Evolutionary conservation across 306 rosid species (phyloP).

Genomic region (Prunus mira): DNA sequence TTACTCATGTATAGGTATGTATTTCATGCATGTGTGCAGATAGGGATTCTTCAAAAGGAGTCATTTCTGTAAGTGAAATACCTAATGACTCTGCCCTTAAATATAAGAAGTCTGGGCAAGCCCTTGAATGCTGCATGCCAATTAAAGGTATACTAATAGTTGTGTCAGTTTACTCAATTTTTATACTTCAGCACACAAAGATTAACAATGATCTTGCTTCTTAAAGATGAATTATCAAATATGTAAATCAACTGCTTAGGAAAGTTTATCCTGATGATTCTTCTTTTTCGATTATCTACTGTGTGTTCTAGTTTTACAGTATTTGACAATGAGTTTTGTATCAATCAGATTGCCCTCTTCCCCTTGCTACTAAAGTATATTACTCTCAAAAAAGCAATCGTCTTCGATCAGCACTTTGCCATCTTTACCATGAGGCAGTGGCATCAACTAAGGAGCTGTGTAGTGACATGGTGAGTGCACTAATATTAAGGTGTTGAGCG

Average conservation of each 20-base stretch:
- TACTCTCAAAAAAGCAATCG: constrained; percentile 79
- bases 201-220: neutral
- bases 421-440: constrained; percentile 59
- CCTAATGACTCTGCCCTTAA: constrained; percentile 12
- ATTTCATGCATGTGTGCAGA: constrained; percentile 35
- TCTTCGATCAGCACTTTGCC: constrained; percentile 61
- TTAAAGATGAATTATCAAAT: neutral
- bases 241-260: constrained; percentile 19
- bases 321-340: constrained; percentile 18
- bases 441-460: constrained; percentile 45
- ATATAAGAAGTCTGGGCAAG: constrained; percentile 30
- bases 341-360: constrained; percentile 68
- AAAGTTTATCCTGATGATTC: constrained; percentile 19
- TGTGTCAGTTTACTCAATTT: neutral
- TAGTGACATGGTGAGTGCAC: constrained; percentile 34
- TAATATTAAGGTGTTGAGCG: neutral
- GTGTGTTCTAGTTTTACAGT: constrained; percentile 8
- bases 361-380: constrained; percentile 88
- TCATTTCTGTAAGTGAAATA: constrained; percentile 27
- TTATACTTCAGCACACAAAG: neutral
- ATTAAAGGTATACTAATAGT: constrained; percentile 34
- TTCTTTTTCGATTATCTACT: constrained; percentile 13
- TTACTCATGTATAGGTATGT: neutral
- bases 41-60: constrained; percentile 32
- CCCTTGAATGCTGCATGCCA: constrained; percentile 28